Conservation (phyloP, 306 rosid genomes). For the Vigna trinervia region DNA sequence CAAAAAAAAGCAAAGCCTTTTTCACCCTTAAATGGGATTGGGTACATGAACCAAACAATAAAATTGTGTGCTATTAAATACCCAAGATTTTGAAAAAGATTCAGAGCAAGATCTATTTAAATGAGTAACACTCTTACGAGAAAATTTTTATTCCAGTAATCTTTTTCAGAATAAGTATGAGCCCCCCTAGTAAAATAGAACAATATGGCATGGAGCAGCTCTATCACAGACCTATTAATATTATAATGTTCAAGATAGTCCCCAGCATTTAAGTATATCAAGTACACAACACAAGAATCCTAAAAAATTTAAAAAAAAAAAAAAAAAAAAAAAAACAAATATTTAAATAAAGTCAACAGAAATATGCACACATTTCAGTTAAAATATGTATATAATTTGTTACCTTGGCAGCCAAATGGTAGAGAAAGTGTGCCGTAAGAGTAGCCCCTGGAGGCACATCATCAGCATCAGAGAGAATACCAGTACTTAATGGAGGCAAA, state of each 20-base stretch:
- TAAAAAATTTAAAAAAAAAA: background rate
- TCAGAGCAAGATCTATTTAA: conserved; percentile 17
- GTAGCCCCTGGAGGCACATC: conserved; percentile 88
- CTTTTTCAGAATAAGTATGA: conserved; percentile 5
- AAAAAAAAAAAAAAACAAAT: background rate
- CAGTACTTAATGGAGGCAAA: conserved; percentile 87
- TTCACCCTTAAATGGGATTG: conserved; percentile 8
- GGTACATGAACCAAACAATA: conserved; percentile 13
- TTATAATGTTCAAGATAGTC: conserved; percentile 34
- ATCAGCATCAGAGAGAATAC: conserved; percentile 77
- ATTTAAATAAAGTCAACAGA: conserved; percentile 28
- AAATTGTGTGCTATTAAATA: background rate
- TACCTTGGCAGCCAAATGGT: conserved; percentile 94
- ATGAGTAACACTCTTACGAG: conserved; percentile 6
- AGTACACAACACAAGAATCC: conserved; percentile 21
- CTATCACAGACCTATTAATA: background rate
- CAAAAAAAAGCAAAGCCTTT: conserved; percentile 15
- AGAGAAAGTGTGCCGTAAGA: conserved; percentile 89
- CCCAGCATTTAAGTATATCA: conserved; percentile 9
- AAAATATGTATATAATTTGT: conserved; percentile 40
- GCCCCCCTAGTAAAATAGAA: conserved; percentile 9
- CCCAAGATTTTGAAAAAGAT: conserved; percentile 14
- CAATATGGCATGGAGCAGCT: conserved; percentile 23
- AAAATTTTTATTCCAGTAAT: conserved; percentile 23
- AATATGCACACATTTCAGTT: conserved; percentile 36